Evolutionary conservation across 2,329 filamentous ascomycete genomes (phyloP).

Genomic region (Penicillium sp.): DNA sequence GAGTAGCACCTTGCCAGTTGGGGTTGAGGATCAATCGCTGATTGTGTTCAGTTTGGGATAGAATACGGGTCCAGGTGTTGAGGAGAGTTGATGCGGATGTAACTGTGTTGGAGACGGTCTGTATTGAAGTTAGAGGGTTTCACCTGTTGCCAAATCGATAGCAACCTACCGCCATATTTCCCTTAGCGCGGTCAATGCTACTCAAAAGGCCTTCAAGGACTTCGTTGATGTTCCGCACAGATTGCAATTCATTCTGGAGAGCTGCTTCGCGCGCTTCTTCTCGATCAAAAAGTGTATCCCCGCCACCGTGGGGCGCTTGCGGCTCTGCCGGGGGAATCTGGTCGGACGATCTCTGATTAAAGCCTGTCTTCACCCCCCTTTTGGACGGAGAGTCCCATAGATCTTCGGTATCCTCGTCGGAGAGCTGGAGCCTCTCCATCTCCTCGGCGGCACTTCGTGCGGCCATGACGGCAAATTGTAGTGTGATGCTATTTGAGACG

Average conservation of each 20-base stretch:
- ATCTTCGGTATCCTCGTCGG: constrained; percentile 56
- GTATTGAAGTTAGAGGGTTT: constrained; percentile 7
- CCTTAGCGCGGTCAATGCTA: constrained; percentile 48
- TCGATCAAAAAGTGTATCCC: constrained; percentile 57
- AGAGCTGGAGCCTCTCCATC: constrained; percentile 52
- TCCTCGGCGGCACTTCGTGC: constrained; percentile 44
- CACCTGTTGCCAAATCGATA: background rate
- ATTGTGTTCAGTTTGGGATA: constrained; percentile 96
- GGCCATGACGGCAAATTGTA: constrained; percentile 25
- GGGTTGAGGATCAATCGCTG: constrained; percentile 87
- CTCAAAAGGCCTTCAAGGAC: constrained; percentile 65
- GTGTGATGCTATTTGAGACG: background rate
- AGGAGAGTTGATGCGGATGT: constrained; percentile 83
- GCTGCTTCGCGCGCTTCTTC: constrained; percentile 70
- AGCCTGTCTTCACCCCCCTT: constrained; percentile 33
- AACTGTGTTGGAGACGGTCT: constrained; percentile 84
- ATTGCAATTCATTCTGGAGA: constrained; percentile 75
- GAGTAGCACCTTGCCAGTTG: constrained; percentile 81
- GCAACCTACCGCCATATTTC: constrained; percentile 49
- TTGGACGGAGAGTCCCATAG: constrained; percentile 59
- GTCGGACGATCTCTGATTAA: constrained; percentile 36
- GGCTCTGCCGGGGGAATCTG: constrained; percentile 26
- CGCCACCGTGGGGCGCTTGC: constrained; percentile 40
- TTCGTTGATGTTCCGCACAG: constrained; percentile 80
- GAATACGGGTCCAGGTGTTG: constrained; percentile 92